phyloP scores from a whole-genome alignment of 805 yeast species.

The Ogataea siamensis region DNA sequence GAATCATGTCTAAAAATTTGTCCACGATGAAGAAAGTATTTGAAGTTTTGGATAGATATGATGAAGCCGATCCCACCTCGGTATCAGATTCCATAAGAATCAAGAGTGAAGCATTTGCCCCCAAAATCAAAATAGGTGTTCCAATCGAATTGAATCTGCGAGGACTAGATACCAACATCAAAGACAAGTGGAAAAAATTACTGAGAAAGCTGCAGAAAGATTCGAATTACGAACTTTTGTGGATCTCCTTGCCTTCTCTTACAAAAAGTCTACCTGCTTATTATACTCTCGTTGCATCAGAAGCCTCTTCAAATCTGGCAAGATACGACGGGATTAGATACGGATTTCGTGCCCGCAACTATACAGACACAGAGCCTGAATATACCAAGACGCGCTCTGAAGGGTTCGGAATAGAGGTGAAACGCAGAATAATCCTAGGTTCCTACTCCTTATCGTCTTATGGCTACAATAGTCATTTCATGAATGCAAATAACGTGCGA shows the following conservation, averaged over 20 bases:
- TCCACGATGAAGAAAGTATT: slow-evolving; percentile 48
- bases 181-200: slow-evolving; percentile 45
- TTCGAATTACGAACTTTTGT: slow-evolving; percentile 53
- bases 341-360: slow-evolving; percentile 50
- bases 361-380: slow-evolving; percentile 34
- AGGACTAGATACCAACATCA: slow-evolving; percentile 49
- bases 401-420: slow-evolving; percentile 81
- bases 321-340: slow-evolving; percentile 89
- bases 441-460: slow-evolving; percentile 81
- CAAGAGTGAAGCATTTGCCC: slow-evolving; percentile 7
- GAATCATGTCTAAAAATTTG: slow-evolving; percentile 61
- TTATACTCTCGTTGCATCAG: slow-evolving; percentile 87
- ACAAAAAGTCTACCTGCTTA: slow-evolving; percentile 71
- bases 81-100: slow-evolving; percentile 39
- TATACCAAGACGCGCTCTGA: slow-evolving; percentile 56
- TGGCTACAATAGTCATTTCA: slow-evolving; percentile 67
- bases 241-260: slow-evolving; percentile 71
- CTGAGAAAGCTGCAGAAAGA: slow-evolving; percentile 41
- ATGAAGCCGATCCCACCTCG: slow-evolving; percentile 78
- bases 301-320: slow-evolving; percentile 89
- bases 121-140: slow-evolving; percentile 58
- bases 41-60: slow-evolving; percentile 54
- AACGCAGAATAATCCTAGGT: slow-evolving; percentile 80
- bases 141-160: slow-evolving; percentile 63
- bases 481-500: slow-evolving; percentile 72